Conservation (phyloP, 257 asterid species). For the Misopates orontium region DNA sequence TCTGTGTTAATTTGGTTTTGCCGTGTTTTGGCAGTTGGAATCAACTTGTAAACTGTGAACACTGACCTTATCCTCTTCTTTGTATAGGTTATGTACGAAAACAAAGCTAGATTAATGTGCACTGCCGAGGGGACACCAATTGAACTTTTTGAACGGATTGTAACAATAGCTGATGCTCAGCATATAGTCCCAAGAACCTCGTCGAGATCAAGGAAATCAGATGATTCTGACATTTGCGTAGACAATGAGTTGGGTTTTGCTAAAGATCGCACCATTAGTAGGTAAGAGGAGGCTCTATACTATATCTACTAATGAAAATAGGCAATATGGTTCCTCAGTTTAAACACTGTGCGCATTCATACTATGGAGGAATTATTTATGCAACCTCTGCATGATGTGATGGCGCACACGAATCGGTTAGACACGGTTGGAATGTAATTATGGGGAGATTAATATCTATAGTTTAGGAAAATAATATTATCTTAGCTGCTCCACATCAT, state of each 20-base stretch:
- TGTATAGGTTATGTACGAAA: constrained; percentile 89
- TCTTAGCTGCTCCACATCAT: too few species aligned
- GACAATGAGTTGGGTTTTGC: constrained; percentile 94
- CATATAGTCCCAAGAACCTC: constrained; percentile 84
- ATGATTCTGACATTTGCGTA: constrained; percentile 82
- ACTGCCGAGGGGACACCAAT: constrained; percentile 82
- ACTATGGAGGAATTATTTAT: too few species aligned
- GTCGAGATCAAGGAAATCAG: constrained; percentile 80
- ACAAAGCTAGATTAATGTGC: constrained; percentile 71
- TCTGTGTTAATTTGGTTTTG: constrained; percentile 5
- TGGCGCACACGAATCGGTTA: too few species aligned
- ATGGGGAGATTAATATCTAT: too few species aligned
- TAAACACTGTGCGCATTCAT: neutral
- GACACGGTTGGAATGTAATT: too few species aligned
- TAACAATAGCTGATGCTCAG: constrained; percentile 80
- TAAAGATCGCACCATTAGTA: constrained; percentile 91
- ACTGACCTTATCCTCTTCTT: constrained; percentile 1
- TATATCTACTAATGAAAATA: neutral
- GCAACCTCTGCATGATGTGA: too few species aligned
- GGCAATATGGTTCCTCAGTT: neutral
- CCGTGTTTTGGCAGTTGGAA: neutral
- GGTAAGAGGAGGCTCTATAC: constrained; percentile 44
- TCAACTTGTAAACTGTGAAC: neutral
- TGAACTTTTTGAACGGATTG: constrained; percentile 69
- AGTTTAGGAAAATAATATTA: too few species aligned